Conservation (phyloP, 139 green algal genomes). For the Pseudopediastrum boryanum region DNA sequence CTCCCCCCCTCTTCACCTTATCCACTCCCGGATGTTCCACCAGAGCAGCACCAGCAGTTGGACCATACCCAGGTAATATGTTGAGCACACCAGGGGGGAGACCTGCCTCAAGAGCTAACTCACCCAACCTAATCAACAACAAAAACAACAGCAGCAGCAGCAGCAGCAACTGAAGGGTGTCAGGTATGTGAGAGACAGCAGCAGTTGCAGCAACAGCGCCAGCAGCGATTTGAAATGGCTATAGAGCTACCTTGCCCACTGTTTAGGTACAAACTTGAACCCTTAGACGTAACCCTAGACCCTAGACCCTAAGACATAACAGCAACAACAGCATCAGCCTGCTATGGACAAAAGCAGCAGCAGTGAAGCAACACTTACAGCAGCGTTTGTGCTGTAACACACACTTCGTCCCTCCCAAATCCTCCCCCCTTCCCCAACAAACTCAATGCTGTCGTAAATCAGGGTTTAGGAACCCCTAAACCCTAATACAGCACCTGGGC, state of each 20-base stretch:
- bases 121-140: constrained; percentile 61
- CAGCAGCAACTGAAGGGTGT: neutral
- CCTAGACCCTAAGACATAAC: too few species aligned
- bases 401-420: too few species aligned
- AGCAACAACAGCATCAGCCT: neutral
- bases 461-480: too few species aligned
- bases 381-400: too few species aligned
- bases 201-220: neutral
- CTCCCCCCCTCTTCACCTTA: too few species aligned
- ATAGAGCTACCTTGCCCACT: too few species aligned
- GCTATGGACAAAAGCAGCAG: neutral
- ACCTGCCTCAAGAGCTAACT: constrained; percentile 67
- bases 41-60: constrained; percentile 63
- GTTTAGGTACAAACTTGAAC: too few species aligned
- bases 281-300: too few species aligned
- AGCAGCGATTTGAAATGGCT: too few species aligned
- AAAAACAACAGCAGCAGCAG: constrained; percentile 67
- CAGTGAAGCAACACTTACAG: neutral
- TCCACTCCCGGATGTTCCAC: constrained; percentile 58
- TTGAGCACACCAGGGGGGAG: constrained; percentile 79
- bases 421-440: too few species aligned
- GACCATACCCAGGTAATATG: constrained; percentile 68
- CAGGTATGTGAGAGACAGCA: neutral
- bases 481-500: too few species aligned
- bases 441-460: too few species aligned